Conservation (phyloP, 148 eudicot genomes). For the Arbutus unedo region DNA sequence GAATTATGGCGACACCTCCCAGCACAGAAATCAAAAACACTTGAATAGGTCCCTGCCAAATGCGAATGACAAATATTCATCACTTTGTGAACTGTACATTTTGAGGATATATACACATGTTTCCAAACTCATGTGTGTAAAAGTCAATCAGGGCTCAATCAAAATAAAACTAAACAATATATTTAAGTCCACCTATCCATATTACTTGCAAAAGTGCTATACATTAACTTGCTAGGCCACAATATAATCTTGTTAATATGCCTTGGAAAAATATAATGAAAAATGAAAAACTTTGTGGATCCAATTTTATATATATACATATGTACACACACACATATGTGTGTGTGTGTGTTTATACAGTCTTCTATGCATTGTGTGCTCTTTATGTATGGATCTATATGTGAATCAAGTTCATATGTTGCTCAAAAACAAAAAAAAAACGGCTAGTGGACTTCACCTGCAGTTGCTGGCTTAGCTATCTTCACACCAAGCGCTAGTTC, state of each 20-base stretch:
- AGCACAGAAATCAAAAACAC: slow-evolving; percentile 84
- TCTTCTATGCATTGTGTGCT: neutral
- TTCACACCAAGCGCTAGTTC: slow-evolving; percentile 66
- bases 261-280: neutral
- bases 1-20: slow-evolving; percentile 99
- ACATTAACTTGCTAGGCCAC: slow-evolving; percentile 8
- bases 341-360: no score
- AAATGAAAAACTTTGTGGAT: neutral
- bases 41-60: slow-evolving; percentile 68
- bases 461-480: slow-evolving; percentile 80
- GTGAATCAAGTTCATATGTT: neutral
- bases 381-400: neutral
- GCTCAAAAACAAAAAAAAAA: slow-evolving; percentile 1
- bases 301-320: no score
- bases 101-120: neutral
- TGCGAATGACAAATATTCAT: neutral
- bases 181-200: neutral
- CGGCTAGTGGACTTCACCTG: slow-evolving; percentile 42
- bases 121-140: no score
- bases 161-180: neutral
- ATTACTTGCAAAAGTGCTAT: neutral
- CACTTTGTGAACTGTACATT: neutral
- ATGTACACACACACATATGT: neutral
- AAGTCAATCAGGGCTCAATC: no score
- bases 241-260: neutral